phyloP scores from a whole-genome alignment of 148 eudicot species.

The Dianthus caryophyllus region DNA sequence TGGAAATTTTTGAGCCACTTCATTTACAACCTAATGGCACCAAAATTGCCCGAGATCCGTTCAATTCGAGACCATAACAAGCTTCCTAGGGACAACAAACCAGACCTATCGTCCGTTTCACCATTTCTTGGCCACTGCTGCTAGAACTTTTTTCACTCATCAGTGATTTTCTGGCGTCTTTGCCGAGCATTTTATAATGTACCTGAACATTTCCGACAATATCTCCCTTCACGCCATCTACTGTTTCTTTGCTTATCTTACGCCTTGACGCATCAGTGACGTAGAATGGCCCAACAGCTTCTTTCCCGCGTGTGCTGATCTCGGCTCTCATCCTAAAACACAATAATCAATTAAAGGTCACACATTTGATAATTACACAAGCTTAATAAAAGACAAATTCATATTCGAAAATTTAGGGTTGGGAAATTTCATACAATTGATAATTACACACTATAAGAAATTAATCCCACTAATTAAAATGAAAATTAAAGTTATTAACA shows the following conservation, averaged over 20 bases:
- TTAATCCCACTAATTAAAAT: too few relatives aligned
- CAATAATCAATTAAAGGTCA: too few relatives aligned
- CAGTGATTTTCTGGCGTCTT: not conserved
- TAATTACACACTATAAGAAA: too few relatives aligned
- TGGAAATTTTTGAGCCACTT: not conserved
- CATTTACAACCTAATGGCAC: slow-evolving; percentile 13
- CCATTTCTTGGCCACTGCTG: not conserved
- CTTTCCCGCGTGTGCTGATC: slow-evolving; percentile 47
- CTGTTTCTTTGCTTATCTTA: slow-evolving; percentile 28
- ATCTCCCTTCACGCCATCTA: slow-evolving; percentile 43
- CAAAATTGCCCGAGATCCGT: slow-evolving; percentile 21
- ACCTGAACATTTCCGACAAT: slow-evolving; percentile 39
- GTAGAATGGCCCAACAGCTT: slow-evolving; percentile 63
- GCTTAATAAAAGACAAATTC: too few relatives aligned
- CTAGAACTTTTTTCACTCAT: not conserved
- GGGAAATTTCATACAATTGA: too few relatives aligned
- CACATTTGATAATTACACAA: too few relatives aligned
- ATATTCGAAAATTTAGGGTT: too few relatives aligned
- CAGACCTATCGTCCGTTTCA: slow-evolving; percentile 17
- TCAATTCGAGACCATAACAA: slow-evolving; percentile 30
- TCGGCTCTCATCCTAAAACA: slow-evolving; percentile 80
- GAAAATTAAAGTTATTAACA: too few relatives aligned
- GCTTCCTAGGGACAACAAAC: slow-evolving; percentile 25
- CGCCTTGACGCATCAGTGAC: slow-evolving; percentile 49
- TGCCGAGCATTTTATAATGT: slow-evolving; percentile 23